Evolutionary conservation across 805 yeast genomes (phyloP).

Genomic region (Wickerhamomyces silvicola): DNA sequence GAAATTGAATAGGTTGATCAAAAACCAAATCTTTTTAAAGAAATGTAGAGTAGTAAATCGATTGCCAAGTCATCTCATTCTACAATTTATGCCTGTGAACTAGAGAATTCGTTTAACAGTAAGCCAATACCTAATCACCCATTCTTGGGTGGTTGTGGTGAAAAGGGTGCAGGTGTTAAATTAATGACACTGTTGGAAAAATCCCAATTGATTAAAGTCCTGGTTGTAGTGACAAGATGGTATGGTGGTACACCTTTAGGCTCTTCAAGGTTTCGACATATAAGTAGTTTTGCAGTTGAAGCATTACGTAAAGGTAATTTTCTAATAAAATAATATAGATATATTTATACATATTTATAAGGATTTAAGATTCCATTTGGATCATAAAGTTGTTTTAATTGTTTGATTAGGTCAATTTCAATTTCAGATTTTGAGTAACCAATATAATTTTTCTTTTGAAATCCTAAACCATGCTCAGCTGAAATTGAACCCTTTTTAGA

Average conservation of each 20-base stretch:
- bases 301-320: slow-evolving; percentile 37
- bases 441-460: slow-evolving; percentile 89
- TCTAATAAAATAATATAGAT: slow-evolving; percentile 5
- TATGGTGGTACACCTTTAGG: slow-evolving; percentile 77
- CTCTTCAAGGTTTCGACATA: slow-evolving; percentile 61
- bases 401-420: slow-evolving; percentile 71
- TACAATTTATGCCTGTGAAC: slow-evolving; percentile 70
- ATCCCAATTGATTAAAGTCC: slow-evolving; percentile 41
- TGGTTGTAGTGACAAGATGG: slow-evolving; percentile 75
- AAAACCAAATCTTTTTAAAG: slow-evolving; percentile 34
- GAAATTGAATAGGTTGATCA: slow-evolving; percentile 32
- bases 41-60: slow-evolving; percentile 36
- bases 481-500: slow-evolving; percentile 76
- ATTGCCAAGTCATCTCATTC: slow-evolving; percentile 62
- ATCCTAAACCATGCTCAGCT: slow-evolving; percentile 97
- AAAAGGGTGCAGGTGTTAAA: slow-evolving; percentile 64
- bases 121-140: slow-evolving; percentile 6
- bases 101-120: slow-evolving; percentile 41
- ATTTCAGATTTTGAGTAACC: slow-evolving; percentile 72
- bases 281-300: slow-evolving; percentile 49
- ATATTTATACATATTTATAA: slow-evolving; percentile 67
- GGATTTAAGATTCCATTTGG: slow-evolving; percentile 93
- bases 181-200: slow-evolving; percentile 49
- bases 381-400: slow-evolving; percentile 75
- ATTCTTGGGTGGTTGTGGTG: slow-evolving; percentile 57